Evolutionary conservation across 2,329 filamentous ascomycete species (phyloP), one percentile per base, ranked within the genome.

Genomic region (Fusarium sp.): DNA sequence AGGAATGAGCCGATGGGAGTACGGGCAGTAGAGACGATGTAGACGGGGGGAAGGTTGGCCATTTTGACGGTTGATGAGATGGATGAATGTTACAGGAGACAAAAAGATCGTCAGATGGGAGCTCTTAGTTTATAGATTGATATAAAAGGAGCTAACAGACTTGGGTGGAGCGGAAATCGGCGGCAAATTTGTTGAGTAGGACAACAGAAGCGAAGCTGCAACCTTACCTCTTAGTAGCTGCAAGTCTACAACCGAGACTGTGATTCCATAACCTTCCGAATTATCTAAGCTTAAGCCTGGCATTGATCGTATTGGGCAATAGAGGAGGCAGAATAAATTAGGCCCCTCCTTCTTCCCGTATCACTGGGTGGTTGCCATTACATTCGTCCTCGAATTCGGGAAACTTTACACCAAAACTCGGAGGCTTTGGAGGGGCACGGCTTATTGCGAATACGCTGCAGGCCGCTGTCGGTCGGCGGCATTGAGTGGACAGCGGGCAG

Each of bases 1-100:
- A 97, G 89, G 84, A 99, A 99, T 73, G 93, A 95, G 77, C 96
- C 96, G 73, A 97, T 88, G 56, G 96, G 96, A 72, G 96, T 99
- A 83, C 95, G 90, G 78, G 90, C 93, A 72, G 91, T 92, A 64
- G 96, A 96, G 79, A 98, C 94, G 78, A 99, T 98, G 85, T 99
- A 99, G 73, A 99, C 95, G 64, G 94, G 88, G 73, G 94, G 92
- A 71, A 95, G 88, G 75, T 89, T 89, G 79, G 93, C 87, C 93
- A 97, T 97, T 66, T 76, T 89, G 83, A 55, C 51, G 55, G 68
- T 62, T 25, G 59, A 63, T 63, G 49, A 7, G 34, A 49, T 43
- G 52, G 65, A 56, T 49, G 63, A 53, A 71, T 51, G 38, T 55
- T 38, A 57, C 56, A 57, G 61, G 53, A 56, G 45, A 22, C 29